These are phyloP conservation scores for Lepiota venenata DNA, from an alignment of 768 basidiomycete species.

Conservation along the genomic window DNA sequence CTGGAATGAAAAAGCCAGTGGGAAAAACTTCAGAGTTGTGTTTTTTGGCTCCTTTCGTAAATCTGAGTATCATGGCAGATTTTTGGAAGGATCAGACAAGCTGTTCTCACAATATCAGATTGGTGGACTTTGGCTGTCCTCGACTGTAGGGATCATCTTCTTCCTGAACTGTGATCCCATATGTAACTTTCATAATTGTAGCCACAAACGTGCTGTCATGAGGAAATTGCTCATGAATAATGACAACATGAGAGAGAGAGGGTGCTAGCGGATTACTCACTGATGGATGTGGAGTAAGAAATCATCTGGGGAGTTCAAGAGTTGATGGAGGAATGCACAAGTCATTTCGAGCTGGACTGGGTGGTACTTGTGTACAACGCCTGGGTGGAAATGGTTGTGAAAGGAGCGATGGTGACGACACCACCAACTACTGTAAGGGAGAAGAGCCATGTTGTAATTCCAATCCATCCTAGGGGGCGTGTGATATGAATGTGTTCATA, in stretches of 20 bases:
- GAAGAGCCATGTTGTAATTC: constrained; percentile 11
- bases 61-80: no score
- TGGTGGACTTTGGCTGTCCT: no score
- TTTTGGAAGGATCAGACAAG: no score
- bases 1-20: no score
- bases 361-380: constrained; percentile 18
- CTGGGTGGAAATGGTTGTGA: constrained; percentile 17
- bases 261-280: constrained; percentile 16
- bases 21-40: no score
- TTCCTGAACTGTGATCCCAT: constrained; percentile 6
- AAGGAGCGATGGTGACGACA: constrained; percentile 15
- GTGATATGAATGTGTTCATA: not conserved
- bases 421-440: constrained; percentile 18
- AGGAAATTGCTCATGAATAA: not conserved
- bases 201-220: not conserved
- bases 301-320: constrained; percentile 20
- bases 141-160: constrained; percentile 4
- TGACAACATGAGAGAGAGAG: not conserved
- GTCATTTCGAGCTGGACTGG: constrained; percentile 22
- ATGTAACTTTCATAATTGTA: constrained; percentile 8
- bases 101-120: no score
- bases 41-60: no score
- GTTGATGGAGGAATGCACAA: constrained; percentile 16
- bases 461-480: not conserved
- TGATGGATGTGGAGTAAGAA: constrained; percentile 22